Conservation (phyloP, 257 asterid species). For the Penstemon eatonii region DNA sequence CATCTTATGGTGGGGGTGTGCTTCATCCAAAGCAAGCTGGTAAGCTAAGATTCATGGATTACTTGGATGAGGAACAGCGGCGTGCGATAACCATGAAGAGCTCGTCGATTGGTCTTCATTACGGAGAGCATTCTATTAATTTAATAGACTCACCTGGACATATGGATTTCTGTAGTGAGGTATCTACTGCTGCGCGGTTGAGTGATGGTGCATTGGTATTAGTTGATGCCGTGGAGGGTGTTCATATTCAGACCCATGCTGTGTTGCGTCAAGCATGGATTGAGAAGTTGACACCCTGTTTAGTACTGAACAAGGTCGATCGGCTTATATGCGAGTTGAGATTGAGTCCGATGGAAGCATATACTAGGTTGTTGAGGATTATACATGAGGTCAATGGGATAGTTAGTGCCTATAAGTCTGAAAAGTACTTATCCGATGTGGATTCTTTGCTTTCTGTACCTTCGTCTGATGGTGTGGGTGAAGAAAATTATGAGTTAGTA, state of each 20-base stretch:
- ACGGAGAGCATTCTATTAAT: conserved; percentile 53
- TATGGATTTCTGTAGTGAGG: conserved; percentile 98
- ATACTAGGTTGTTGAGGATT: conserved; percentile 68
- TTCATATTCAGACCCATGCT: conserved; percentile 96
- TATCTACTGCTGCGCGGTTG: conserved; percentile 93
- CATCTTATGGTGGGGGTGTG: conserved; percentile 89
- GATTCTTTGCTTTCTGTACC: conserved; percentile 72
- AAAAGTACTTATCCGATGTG: conserved; percentile 89
- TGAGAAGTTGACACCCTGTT: conserved; percentile 80
- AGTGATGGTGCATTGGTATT: conserved; percentile 90
- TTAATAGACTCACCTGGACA: conserved; percentile 97
- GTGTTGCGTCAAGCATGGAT: conserved; percentile 94
- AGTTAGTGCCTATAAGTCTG: conserved; percentile 78
- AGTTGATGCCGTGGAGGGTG: conserved; percentile 96
- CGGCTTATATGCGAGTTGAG: conserved; percentile 70
- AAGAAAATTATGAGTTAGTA: conserved; percentile 48
- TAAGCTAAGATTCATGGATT: conserved; percentile 90
- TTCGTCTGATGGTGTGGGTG: conserved; percentile 46
- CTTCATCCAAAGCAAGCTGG: conserved; percentile 99
- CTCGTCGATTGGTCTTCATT: conserved; percentile 75
- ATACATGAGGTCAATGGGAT: conserved; percentile 90
- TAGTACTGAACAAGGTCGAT: conserved; percentile 86
- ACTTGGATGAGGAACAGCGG: conserved; percentile 94
- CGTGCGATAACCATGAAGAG: conserved; percentile 98
- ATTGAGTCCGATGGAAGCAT: conserved; percentile 88